Base-by-base conservation (phyloP, 2,329 filamentous ascomycete genomes). In the Byssoonygena ceratinophila region DNA sequence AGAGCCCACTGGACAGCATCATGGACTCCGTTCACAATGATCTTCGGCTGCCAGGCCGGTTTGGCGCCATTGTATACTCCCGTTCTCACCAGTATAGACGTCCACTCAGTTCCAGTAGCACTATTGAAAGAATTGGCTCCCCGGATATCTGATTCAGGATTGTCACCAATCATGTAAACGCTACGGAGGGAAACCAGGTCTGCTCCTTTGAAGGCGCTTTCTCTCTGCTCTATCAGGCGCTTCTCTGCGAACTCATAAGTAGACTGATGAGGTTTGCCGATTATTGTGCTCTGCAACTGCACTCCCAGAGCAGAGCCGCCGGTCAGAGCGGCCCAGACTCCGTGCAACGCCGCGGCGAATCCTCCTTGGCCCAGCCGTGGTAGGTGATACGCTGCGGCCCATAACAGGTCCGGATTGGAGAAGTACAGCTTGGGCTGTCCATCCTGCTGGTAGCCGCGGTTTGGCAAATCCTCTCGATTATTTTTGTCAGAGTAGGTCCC, bases 101-200 rank as follows among this genome's bases (percentile, higher is more conserved):
- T 72, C 89, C 90, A 95, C 54, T 81, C 74, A n/a, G 81, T 85
- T 7, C 83, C 83, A 53, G 77, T 69, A 3, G 76, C 71, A 57
- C 84, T 86, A 41, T 72, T 63, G 63, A 85, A 95, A 43, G 78
- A 76, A 64, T 94, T 94, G 18, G 87, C 90, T 4, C 92, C 92
- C 4, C 80, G 75, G 59, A 98, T 95, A 66, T 98, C 92, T 60
- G 85, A 92, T 64, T 87, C 87, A 4, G 86, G 85, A 62, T 91
- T 91, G 63, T 91, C 86, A 4, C 92, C 92, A 39, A 97, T 80
- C 91, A 97, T 97, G 69, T 94, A 97, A 9, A 97, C 89, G 40
- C 77, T 79, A 61, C 76, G 75, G 52, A 95, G 68, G n/a, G 77
- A 75, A 18, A 62, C 66, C 2, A 68, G 53, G 27, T 61, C 58